Evolutionary conservation across 306 rosid species (phyloP).

Genomic region (Hippophae tibetana): DNA sequence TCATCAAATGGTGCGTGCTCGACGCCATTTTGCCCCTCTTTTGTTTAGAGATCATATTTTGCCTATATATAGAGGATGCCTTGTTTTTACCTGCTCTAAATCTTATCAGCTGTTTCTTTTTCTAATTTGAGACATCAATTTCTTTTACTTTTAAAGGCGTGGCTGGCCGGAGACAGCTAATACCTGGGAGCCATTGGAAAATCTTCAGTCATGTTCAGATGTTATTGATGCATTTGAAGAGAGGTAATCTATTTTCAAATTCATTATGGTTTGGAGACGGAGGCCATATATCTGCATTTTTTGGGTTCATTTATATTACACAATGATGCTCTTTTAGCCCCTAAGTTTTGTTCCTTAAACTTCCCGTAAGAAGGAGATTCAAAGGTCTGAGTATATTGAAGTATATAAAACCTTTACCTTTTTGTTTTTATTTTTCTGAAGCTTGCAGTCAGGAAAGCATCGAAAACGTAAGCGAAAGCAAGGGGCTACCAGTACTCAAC

Average conservation of each 20-base stretch:
- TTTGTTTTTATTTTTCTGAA: slow-evolving; percentile 13
- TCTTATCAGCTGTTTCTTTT: background rate
- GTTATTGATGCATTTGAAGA: slow-evolving; percentile 70
- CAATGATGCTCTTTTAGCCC: background rate
- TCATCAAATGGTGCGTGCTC: slow-evolving; percentile 71
- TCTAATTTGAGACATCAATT: slow-evolving; percentile 10
- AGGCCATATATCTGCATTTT: background rate
- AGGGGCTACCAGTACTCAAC: slow-evolving; percentile 38
- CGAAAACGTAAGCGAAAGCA: slow-evolving; percentile 55
- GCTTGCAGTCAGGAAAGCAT: slow-evolving; percentile 47
- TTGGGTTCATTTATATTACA: background rate
- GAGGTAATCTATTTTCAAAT: slow-evolving; percentile 33
- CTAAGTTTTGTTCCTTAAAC: background rate
- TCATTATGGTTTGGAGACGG: background rate
- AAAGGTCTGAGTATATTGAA: background rate
- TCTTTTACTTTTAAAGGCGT: slow-evolving; percentile 42
- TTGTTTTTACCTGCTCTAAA: background rate
- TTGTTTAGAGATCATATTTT: slow-evolving; percentile 4
- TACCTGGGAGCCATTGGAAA: slow-evolving; percentile 93
- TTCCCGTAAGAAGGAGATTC: background rate
- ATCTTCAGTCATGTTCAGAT: slow-evolving; percentile 80
- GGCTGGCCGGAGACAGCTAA: slow-evolving; percentile 92
- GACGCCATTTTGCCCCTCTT: slow-evolving; percentile 3
- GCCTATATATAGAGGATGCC: too few species aligned
- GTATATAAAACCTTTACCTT: slow-evolving; percentile 8